A percentile compares a stretch with the other conserved stretches of the same genome.
Conservation (phyloP, 768 basidiomycete genomes). For the Leucogyrophana mollusca region DNA sequence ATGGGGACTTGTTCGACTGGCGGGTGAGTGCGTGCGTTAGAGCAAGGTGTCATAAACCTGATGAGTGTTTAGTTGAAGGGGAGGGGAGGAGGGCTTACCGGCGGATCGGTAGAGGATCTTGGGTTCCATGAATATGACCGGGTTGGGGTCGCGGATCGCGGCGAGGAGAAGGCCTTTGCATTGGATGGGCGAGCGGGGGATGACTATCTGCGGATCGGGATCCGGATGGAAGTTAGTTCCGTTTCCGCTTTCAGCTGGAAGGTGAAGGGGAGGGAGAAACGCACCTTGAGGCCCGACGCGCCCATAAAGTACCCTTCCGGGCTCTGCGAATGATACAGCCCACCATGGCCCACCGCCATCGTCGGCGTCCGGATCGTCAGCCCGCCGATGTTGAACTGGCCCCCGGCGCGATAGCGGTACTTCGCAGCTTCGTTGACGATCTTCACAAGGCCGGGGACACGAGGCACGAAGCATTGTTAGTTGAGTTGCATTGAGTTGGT, state of each 20-base stretch:
- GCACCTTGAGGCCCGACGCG: slow-evolving; percentile 83
- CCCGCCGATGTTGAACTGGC: slow-evolving; percentile 77
- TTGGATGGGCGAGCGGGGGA: slow-evolving; percentile 92
- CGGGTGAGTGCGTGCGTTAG: not conserved
- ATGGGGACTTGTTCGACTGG: slow-evolving; percentile 89
- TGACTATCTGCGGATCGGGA: slow-evolving; percentile 53
- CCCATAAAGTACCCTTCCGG: slow-evolving; percentile 95
- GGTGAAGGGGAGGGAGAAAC: not conserved
- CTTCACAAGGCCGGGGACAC: slow-evolving; percentile 43
- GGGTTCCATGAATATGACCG: slow-evolving; percentile 94
- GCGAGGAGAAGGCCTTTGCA: slow-evolving; percentile 90
- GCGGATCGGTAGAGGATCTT: slow-evolving; percentile 91
- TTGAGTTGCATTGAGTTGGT: no score
- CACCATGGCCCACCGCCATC: slow-evolving; percentile 93
- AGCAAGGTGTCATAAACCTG: no score
- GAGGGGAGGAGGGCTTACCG: slow-evolving; percentile 36
- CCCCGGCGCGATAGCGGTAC: slow-evolving; percentile 86
- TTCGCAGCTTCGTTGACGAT: slow-evolving; percentile 96
- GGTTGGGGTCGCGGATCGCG: slow-evolving; percentile 90
- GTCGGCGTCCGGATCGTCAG: slow-evolving; percentile 84
- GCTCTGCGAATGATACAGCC: slow-evolving; percentile 91
- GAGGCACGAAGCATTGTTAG: no score
- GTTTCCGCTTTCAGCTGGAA: not conserved
- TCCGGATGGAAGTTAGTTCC: not conserved
- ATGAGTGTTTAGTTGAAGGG: slow-evolving; percentile 2